phyloP scores from a whole-genome alignment of 108 stramenopile genomes.

The Cyclotella choctawhatcheeana region DNA sequence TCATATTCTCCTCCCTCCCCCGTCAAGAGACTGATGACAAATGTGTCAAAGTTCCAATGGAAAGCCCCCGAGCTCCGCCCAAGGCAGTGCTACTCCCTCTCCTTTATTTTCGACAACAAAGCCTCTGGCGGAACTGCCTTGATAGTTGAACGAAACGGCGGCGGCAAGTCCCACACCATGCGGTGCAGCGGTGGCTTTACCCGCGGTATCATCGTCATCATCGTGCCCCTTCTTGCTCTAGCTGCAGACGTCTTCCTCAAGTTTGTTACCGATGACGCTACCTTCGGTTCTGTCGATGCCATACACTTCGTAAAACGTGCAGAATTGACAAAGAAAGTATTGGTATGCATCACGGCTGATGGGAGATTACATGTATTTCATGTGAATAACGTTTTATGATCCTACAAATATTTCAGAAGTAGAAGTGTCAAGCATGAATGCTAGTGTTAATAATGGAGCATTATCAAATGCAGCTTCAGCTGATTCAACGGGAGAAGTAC shows the following conservation, averaged over 20 bases:
- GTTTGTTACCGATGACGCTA: not conserved
- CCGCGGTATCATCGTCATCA: not conserved
- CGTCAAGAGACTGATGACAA: not conserved
- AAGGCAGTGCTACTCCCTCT: not conserved
- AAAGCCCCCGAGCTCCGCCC: not conserved
- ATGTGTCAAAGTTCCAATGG: not conserved
- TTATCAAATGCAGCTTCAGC: not conserved
- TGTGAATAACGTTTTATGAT: constrained; percentile 37
- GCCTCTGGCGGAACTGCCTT: not conserved
- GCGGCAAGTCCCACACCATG: not conserved
- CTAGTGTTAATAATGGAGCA: constrained; percentile 2
- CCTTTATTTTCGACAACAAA: not conserved
- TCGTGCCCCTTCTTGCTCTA: not conserved
- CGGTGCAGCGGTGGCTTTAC: not conserved
- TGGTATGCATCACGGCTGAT: constrained; percentile 48
- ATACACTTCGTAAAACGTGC: constrained; percentile 30
- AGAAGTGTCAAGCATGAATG: constrained; percentile 20
- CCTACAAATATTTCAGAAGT: constrained; percentile 30
- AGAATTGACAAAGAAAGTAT: constrained; percentile 36
- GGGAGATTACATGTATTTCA: constrained; percentile 48
- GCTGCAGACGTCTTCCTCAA: not conserved
- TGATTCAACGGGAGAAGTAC: not conserved
- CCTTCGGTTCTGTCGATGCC: not conserved
- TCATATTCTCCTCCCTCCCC: not conserved
- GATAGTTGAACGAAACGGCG: not conserved